Evolutionary conservation across 345 rosid species (phyloP).

Genomic region (Rhizophora apiculata): DNA sequence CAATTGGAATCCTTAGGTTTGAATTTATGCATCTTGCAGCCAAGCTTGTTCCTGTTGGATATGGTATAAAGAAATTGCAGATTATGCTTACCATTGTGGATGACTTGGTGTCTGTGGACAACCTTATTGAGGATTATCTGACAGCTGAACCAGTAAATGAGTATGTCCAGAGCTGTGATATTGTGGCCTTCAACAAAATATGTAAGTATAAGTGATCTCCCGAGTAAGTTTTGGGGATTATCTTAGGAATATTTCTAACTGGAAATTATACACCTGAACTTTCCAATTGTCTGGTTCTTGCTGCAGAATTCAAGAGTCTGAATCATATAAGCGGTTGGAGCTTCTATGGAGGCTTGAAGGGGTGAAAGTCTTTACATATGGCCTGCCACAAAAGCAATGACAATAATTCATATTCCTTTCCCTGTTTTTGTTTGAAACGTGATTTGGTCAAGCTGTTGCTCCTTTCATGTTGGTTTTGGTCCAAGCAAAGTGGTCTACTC

Average conservation of each 20-base stretch:
- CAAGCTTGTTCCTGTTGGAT: conserved; percentile 73
- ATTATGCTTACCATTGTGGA: conserved; percentile 82
- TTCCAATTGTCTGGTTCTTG: neutral
- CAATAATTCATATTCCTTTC: neutral
- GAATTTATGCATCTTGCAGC: conserved; percentile 29
- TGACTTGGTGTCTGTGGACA: conserved; percentile 75
- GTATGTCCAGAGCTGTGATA: conserved; percentile 76
- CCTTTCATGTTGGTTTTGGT: neutral
- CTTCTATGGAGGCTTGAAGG: neutral
- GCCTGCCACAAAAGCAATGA: neutral
- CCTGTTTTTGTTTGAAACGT: neutral
- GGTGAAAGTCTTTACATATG: neutral
- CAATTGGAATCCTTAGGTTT: too few species aligned
- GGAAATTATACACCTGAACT: too few species aligned
- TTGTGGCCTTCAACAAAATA: conserved; percentile 87
- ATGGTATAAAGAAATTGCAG: conserved; percentile 82
- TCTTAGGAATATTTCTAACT: too few species aligned
- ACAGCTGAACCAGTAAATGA: conserved; percentile 71
- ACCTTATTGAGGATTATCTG: conserved; percentile 59
- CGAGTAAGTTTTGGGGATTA: too few species aligned
- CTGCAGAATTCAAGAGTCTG: conserved; percentile 10
- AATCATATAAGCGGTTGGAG: neutral
- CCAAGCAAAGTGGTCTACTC: neutral
- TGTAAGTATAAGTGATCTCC: conserved; percentile 26
- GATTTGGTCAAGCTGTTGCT: neutral